Conservation (phyloP, 495 filamentous ascomycete genomes). For the Poronia punctata region DNA sequence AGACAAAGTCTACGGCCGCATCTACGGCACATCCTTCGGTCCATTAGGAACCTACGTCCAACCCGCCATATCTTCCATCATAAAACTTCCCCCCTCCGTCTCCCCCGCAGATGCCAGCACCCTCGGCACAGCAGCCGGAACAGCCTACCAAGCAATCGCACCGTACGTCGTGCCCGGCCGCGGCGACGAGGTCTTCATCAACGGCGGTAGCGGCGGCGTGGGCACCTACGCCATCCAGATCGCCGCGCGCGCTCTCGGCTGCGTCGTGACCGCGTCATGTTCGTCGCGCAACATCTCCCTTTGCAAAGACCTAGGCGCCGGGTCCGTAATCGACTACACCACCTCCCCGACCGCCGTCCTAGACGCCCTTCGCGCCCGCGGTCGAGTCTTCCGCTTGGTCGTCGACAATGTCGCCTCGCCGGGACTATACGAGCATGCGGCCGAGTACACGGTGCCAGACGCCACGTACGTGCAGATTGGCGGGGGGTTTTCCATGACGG, state of each 20-base stretch:
- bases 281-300: constrained; percentile 52
- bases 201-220: constrained; percentile 49
- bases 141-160: constrained; percentile 53
- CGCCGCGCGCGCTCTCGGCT: constrained; percentile 31
- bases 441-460: constrained; percentile 46
- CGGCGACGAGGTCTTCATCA: constrained; percentile 58
- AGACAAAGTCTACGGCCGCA: constrained; percentile 51
- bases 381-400: constrained; percentile 46
- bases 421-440: constrained; percentile 49
- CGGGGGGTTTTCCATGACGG: constrained; percentile 10
- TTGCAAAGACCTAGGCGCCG: constrained; percentile 53
- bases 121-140: constrained; percentile 50
- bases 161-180: constrained; percentile 38
- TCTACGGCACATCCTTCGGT: constrained; percentile 38
- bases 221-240: constrained; percentile 4
- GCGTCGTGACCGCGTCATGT: constrained; percentile 54
- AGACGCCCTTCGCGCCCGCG: constrained; percentile 39
- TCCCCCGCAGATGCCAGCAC: constrained; percentile 41
- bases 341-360: constrained; percentile 39
- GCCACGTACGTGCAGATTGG: constrained; percentile 57
- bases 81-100: constrained; percentile 45
- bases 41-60: constrained; percentile 49
- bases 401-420: constrained; percentile 53
- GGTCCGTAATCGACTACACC: constrained; percentile 67
- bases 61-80: constrained; percentile 19